phyloP scores from a whole-genome alignment of 306 rosid species.

The Carpinus fangiana region DNA sequence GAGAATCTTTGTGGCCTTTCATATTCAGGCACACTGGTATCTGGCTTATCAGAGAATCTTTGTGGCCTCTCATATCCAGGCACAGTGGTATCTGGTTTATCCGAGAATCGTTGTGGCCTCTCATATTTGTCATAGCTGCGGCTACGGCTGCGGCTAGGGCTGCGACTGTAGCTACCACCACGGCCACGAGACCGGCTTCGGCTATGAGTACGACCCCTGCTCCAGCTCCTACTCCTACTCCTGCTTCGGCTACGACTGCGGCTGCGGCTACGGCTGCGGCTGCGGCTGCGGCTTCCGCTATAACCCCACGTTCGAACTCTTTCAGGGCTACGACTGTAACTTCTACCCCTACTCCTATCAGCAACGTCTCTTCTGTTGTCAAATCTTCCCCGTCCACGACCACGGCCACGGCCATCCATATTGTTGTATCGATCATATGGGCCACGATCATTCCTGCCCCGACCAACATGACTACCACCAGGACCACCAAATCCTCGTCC shows the following conservation, averaged over 20 bases:
- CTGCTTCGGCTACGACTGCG: slow-evolving; percentile 44
- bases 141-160: slow-evolving; percentile 47
- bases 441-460: slow-evolving; percentile 74
- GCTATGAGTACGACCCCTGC: slow-evolving; percentile 57
- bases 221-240: slow-evolving; percentile 49
- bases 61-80: slow-evolving; percentile 27
- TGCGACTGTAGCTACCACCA: slow-evolving; percentile 44
- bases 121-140: slow-evolving; percentile 41
- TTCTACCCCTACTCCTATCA: slow-evolving; percentile 70
- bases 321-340: slow-evolving; percentile 86
- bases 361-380: slow-evolving; percentile 68
- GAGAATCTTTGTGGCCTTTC: slow-evolving; percentile 7
- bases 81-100: slow-evolving; percentile 28
- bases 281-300: slow-evolving; percentile 33
- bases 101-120: slow-evolving; percentile 35
- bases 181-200: slow-evolving; percentile 58
- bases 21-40: too few relatives aligned
- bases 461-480: slow-evolving; percentile 61
- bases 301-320: slow-evolving; percentile 91
- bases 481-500: slow-evolving; percentile 82
- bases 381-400: slow-evolving; percentile 85
- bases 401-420: slow-evolving; percentile 72
- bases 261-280: slow-evolving; percentile 41
- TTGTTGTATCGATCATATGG: slow-evolving; percentile 54
- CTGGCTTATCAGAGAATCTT: too few relatives aligned